Evolutionary conservation across 306 rosid genomes (phyloP).

Genomic region (Canavalia ensiformis): DNA sequence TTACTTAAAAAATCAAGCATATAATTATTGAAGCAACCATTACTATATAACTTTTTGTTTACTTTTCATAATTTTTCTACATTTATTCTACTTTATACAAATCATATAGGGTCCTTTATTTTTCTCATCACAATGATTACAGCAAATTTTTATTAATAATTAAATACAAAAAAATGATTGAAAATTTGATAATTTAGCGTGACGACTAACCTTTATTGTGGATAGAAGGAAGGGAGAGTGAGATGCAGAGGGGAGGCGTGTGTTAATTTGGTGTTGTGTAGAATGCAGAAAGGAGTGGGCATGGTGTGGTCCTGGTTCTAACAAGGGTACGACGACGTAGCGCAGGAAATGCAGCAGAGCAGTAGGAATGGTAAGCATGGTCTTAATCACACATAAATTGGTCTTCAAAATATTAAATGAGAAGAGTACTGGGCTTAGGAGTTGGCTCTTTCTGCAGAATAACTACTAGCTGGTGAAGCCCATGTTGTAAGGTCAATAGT

Average conservation of each 20-base stretch:
- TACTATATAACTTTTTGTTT: too few relatives aligned
- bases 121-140: too few relatives aligned
- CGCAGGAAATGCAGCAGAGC: slow-evolving; percentile 1
- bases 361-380: slow-evolving; percentile 34
- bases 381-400: slow-evolving; percentile 56
- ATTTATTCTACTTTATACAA: too few relatives aligned
- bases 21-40: too few relatives aligned
- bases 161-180: not conserved
- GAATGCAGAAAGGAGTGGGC: slow-evolving; percentile 24
- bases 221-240: not conserved
- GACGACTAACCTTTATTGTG: not conserved
- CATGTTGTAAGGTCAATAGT: slow-evolving; percentile 56
- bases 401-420: slow-evolving; percentile 47
- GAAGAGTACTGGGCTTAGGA: not conserved
- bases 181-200: not conserved
- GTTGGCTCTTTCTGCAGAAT: not conserved
- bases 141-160: too few relatives aligned
- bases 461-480: slow-evolving; percentile 24
- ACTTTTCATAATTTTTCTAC: too few relatives aligned
- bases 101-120: too few relatives aligned
- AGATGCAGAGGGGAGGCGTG: not conserved
- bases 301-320: slow-evolving; percentile 51
- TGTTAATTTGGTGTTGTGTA: too few relatives aligned
- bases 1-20: too few relatives aligned
- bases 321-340: not conserved